Evolutionary conservation across 306 rosid species (phyloP).

Genomic region (Ormosia emarginata): DNA sequence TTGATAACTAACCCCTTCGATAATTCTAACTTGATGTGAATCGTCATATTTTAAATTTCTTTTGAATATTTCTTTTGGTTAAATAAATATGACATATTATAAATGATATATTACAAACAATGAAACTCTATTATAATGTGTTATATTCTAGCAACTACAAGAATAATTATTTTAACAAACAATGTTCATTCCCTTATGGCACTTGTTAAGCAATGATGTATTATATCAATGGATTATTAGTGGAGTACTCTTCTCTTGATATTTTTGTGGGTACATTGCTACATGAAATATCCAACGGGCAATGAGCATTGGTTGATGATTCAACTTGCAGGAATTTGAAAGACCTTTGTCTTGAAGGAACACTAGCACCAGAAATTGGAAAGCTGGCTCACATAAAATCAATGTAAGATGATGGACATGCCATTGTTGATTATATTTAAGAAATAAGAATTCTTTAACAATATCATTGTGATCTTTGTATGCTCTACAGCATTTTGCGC

Average conservation of each 20-base stretch:
- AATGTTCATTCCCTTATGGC: too few relatives aligned
- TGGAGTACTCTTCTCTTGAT: background rate
- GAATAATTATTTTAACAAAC: background rate
- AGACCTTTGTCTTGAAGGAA: constrained; percentile 64
- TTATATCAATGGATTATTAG: too few relatives aligned
- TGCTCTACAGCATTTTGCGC: constrained; percentile 50
- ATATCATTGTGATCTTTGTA: background rate
- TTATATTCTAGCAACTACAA: too few relatives aligned
- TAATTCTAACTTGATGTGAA: too few relatives aligned
- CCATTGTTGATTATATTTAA: background rate
- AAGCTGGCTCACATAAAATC: constrained; percentile 54
- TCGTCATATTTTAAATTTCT: too few relatives aligned
- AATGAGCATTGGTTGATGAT: background rate
- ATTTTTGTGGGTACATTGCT: too few relatives aligned
- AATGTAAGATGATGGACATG: constrained; percentile 42
- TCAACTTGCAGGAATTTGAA: constrained; percentile 54
- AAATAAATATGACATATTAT: too few relatives aligned
- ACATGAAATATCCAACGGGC: background rate
- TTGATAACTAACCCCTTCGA: too few relatives aligned
- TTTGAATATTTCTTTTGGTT: too few relatives aligned
- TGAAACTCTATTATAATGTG: too few relatives aligned
- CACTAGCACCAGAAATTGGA: constrained; percentile 61
- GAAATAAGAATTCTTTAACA: background rate
- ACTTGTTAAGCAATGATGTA: too few relatives aligned
- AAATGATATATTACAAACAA: too few relatives aligned